Evolutionary conservation across 2,329 filamentous ascomycete genomes (phyloP), one percentile per base, ranked within the genome.

Genomic region (Penicillium sp.): DNA sequence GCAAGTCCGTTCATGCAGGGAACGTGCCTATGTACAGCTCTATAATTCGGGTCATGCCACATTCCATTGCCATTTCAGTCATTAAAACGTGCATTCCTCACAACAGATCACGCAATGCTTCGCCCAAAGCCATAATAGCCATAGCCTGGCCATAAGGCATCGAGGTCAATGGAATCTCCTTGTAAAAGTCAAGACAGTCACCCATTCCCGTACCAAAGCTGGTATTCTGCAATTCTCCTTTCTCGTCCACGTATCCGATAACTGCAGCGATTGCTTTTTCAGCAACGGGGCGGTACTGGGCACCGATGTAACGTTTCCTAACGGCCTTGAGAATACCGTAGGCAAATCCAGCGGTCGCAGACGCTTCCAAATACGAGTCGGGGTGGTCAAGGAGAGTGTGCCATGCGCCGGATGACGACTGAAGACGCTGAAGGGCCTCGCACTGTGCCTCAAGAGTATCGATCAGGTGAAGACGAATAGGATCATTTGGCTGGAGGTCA

Each of bases 61-160:
- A 34, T 43, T 16, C 19, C n/a, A 36, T 50, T 31, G 5, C 19
- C 16, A 16, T 55, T 21, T 40, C 29, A 29, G 41, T 39, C 27
- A 50, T 31, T 10, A 33, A 27, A 15, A 19, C 1, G 8, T 27
- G 15, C 11, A 19, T 23, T 49, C 55, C 6, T 56, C 21, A 83
- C 38, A 82, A 75, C 59, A 83, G 88, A 33, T 81, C 81, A 47
- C 88, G 80, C 72, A 90, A 70, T 65, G 88, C 89, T 74, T 93
- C 90, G 0, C 88, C 88, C 61, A 92, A 71, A 0, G 88, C 86
- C 86, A 92, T 91, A 61, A 92, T 91, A 0, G 88, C 89, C 89
- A 92, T 92, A 0, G 89, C 88, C 72, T 92, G 90, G 0, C 90
- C 90, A 66, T 92, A 92, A 7, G 89, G 90, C 90, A 92, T 93